Evolutionary conservation across 805 yeast species (phyloP).

Genomic region (Yamadazyma akitaensis): DNA sequence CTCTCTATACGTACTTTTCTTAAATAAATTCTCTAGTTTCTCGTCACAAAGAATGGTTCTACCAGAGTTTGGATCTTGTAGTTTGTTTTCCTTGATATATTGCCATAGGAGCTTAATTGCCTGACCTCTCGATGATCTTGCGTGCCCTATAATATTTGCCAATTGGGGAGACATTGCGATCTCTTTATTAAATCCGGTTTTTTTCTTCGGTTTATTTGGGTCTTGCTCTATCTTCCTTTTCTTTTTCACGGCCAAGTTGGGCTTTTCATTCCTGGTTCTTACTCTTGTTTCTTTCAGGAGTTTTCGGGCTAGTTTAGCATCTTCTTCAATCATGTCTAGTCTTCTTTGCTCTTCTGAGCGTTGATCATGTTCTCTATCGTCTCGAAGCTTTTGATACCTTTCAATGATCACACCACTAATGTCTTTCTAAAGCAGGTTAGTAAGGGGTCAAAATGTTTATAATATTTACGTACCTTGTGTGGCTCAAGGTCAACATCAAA

Average conservation of each 20-base stretch:
- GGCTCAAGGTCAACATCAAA: slow-evolving; percentile 52
- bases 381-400: slow-evolving; percentile 49
- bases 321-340: slow-evolving; percentile 43
- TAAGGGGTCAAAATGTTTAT: neutral
- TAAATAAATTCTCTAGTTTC: slow-evolving; percentile 54
- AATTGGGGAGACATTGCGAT: slow-evolving; percentile 50
- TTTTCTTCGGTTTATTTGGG: slow-evolving; percentile 17
- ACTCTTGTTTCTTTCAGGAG: slow-evolving; percentile 33
- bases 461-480: slow-evolving; percentile 35
- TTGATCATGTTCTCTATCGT: slow-evolving; percentile 28
- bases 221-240: slow-evolving; percentile 11
- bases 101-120: slow-evolving; percentile 70
- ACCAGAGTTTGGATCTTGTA: slow-evolving; percentile 67
- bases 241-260: slow-evolving; percentile 8
- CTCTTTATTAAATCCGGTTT: slow-evolving; percentile 41
- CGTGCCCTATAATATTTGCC: slow-evolving; percentile 41
- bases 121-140: slow-evolving; percentile 58
- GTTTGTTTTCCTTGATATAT: slow-evolving; percentile 56
- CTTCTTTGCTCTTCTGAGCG: slow-evolving; percentile 16
- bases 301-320: slow-evolving; percentile 50
- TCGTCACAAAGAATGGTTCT: slow-evolving; percentile 66
- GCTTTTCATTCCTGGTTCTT: neutral
- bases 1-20: slow-evolving; percentile 38
- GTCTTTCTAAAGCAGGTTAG: slow-evolving; percentile 41
- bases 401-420: slow-evolving; percentile 59